These are phyloP conservation scores for Cotoneaster glaucophyllus DNA, from an alignment of 306 rosid species.

Conservation along the genomic window DNA sequence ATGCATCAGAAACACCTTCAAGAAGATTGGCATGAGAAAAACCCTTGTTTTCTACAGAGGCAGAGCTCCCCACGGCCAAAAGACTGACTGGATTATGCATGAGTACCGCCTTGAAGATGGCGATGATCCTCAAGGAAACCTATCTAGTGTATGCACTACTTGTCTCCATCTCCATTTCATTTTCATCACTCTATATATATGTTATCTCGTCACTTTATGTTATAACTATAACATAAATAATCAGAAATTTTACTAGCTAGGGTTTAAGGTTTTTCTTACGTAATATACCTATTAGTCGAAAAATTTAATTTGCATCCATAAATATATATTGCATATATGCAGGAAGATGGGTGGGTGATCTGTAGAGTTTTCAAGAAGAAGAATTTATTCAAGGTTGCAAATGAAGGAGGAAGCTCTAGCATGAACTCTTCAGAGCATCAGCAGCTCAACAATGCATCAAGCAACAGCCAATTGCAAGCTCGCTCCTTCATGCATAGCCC, in stretches of 20 bases:
- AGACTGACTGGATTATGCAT: conserved; percentile 97
- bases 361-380: conserved; percentile 97
- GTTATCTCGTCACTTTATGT: background rate
- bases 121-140: conserved; percentile 42
- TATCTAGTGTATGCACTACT: conserved; percentile 27
- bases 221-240: no score
- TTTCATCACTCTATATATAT: background rate
- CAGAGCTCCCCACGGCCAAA: conserved; percentile 94
- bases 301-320: background rate
- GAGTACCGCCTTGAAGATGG: conserved; percentile 85
- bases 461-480: conserved; percentile 6
- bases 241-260: background rate
- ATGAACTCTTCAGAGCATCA: conserved; percentile 41
- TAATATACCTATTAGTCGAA: background rate
- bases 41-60: conserved; percentile 92
- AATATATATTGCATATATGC: background rate
- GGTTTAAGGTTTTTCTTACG: background rate
- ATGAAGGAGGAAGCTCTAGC: conserved; percentile 34
- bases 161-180: background rate
- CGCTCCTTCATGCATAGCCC: conserved; percentile 41
- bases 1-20: conserved; percentile 66
- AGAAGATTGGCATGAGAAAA: conserved; percentile 91
- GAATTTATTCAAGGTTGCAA: conserved; percentile 63
- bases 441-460: conserved; percentile 37
- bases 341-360: conserved; percentile 98